Base-by-base conservation (phyloP, 768 basidiomycete genomes). In the Naganishia kalamii region DNA sequence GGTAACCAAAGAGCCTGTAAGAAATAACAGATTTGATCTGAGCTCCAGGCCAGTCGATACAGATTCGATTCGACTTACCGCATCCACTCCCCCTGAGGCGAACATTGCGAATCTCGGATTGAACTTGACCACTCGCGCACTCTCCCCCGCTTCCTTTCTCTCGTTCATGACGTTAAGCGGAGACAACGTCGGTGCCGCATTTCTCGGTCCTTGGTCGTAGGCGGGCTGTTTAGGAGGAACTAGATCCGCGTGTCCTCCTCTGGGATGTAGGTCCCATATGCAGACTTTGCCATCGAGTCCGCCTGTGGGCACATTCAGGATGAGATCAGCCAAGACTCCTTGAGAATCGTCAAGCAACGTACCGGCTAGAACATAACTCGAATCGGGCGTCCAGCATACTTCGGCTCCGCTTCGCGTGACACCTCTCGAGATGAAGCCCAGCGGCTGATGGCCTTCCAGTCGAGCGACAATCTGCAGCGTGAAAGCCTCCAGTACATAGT, bases 401-500 rank as follows among this genome's bases (percentile, higher is more conserved):
- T 98, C 96, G 75, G 97, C 92, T 13, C 93, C 90, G 66, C 91
- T 93, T 63, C 84, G 85, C 1, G 69, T 68, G 49, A 67, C 54
- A 80, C 85, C 43, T 75, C 77, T 40, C 76, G 81, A 66, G 47
- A 87, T 84, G 25, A 88, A 83, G 77, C 93, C 93, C 33, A 98
- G 79, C 2, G 92, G 93, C 2, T 82, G 78, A 70, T 89, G 88
- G 0, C 92, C 93, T 73, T 87, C 88, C 32, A 99, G 81, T 76
- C 93, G 88, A 8, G 87, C 88, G 7, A 96, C 80, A 6, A 96
- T 79, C 69, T 84, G 82, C 0, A 94, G 90, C 62, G 90, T 87
- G 75, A 88, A 98, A 0, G 91, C 86, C 74, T 99, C 96, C 67
- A 98, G 71, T 61, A 99, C 83, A 73, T 98, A 98, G 78, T 99